Evolutionary conservation across 495 filamentous ascomycete genomes (phyloP), one percentile per base, ranked within the genome.

Genomic region (Lophiostoma macrostomum): DNA sequence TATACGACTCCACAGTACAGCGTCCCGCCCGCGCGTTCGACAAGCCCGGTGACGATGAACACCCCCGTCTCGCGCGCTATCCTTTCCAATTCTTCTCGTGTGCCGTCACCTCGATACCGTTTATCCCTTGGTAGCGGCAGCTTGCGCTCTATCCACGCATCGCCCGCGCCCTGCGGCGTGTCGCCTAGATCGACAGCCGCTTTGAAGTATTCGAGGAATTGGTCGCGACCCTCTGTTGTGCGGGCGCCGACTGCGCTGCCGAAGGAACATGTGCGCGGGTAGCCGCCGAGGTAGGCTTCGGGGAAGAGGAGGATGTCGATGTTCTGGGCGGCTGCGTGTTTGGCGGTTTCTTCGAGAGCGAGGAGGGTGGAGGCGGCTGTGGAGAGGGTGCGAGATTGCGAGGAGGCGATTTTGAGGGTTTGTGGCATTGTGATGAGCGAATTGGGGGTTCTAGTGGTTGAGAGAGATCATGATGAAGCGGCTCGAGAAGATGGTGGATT

Each of bases 231-330:
- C 16, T 73, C 74, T 11, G 76, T 70, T 1, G 76, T 74, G 5
- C 91, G 82, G 2, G 73, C 71, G 0, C 91, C 91, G 8, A 96
- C 78, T 0, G 79, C 74, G 24, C 80, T 77, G 11, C 89, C 90
- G 59, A 96, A 96, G 38, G 73, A 72, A 50, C 81, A 83, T n/a
- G 85, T 86, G 19, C 91, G 84, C 12, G 91, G 91, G 63, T 97
- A 97, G 7, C 91, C 91, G 16, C 91, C 91, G 0, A 97, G 76
- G 66, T 88, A 96, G 22, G 91, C 91, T 73, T 97, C 91, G 0
- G 91, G 91, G 60, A 96, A 93, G 34, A 96, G 80, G 14, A 97
- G 71, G 42, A 97, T 76, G 63, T 91, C 78, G 22, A 87, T 77
- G 24, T 78, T 75, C n/a, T 71, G 64, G 0, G 48, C 45, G 0